These are phyloP conservation scores for Durusdinium trenchii DNA, from an alignment of 73 alveolate species.

Conservation along the genomic window DNA sequence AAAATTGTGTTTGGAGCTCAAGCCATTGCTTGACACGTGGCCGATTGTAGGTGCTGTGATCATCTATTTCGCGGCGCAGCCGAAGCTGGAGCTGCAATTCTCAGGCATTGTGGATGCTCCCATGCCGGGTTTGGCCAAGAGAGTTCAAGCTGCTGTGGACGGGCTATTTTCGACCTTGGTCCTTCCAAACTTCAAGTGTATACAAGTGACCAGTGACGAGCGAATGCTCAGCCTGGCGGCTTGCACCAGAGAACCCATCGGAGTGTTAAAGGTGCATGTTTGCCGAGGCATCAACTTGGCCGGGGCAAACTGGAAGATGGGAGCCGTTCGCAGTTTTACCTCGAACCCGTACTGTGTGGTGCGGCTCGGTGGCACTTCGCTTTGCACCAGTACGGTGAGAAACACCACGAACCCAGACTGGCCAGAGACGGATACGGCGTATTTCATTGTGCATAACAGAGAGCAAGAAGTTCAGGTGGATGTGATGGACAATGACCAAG, in stretches of 20 bases:
- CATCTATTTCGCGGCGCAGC: slow-evolving; percentile 59
- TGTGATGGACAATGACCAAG: slow-evolving; percentile 46
- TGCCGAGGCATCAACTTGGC: slow-evolving; percentile 52
- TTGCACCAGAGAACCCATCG: slow-evolving; percentile 64
- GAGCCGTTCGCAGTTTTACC: slow-evolving; percentile 51
- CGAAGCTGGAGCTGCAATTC: slow-evolving; percentile 51
- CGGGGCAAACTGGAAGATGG: slow-evolving; percentile 75
- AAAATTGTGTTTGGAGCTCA: slow-evolving; percentile 58
- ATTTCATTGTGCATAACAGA: slow-evolving; percentile 31
- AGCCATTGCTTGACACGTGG: slow-evolving; percentile 74
- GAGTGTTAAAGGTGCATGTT: slow-evolving; percentile 35
- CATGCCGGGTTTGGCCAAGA: slow-evolving; percentile 69
- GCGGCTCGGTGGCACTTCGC: slow-evolving; percentile 4
- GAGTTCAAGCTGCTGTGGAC: slow-evolving; percentile 40
- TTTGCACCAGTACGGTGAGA: slow-evolving; percentile 30
- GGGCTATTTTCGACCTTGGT: slow-evolving; percentile 3
- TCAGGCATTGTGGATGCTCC: slow-evolving; percentile 61
- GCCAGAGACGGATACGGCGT: slow-evolving; percentile 21
- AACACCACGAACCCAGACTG: slow-evolving; percentile 70
- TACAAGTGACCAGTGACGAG: slow-evolving; percentile 56
- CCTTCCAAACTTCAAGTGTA: slow-evolving; percentile 57
- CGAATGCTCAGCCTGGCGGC: slow-evolving; percentile 28
- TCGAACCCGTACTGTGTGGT: slow-evolving; percentile 78
- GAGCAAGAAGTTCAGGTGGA: slow-evolving; percentile 70
- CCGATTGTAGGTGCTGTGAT: slow-evolving; percentile 63